Conservation (phyloP, 257 asterid genomes). For the Capsicum pubescens region DNA sequence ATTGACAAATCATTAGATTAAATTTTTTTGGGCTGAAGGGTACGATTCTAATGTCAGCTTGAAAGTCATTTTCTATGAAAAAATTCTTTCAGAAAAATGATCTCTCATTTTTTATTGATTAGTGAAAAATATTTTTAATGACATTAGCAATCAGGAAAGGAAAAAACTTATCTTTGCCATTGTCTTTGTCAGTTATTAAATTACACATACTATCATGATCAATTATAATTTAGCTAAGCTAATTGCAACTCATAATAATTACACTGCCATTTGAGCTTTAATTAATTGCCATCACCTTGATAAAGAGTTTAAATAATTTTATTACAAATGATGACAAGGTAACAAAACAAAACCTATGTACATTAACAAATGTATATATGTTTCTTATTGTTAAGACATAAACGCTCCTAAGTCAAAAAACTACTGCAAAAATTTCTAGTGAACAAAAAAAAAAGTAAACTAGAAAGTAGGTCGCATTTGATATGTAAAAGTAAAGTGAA, state of each 20-base stretch:
- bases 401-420: background rate
- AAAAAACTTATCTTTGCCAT: no score
- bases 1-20: background rate
- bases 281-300: background rate
- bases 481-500: background rate
- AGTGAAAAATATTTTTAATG: no score
- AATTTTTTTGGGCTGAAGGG: background rate
- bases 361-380: background rate
- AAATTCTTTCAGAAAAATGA: background rate
- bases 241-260: background rate
- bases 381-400: constrained; percentile 6
- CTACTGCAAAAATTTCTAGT: background rate
- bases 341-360: background rate
- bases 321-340: constrained; percentile 21
- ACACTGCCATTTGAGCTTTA: background rate
- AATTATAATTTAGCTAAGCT: background rate
- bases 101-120: background rate
- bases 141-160: background rate
- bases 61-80: background rate
- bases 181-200: no score
- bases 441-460: background rate
- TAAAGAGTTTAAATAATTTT: background rate
- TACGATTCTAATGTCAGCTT: background rate
- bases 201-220: background rate
- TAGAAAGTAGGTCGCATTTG: background rate